Evolutionary conservation across 805 yeast species (phyloP).

Genomic region (Spathaspora boniae): DNA sequence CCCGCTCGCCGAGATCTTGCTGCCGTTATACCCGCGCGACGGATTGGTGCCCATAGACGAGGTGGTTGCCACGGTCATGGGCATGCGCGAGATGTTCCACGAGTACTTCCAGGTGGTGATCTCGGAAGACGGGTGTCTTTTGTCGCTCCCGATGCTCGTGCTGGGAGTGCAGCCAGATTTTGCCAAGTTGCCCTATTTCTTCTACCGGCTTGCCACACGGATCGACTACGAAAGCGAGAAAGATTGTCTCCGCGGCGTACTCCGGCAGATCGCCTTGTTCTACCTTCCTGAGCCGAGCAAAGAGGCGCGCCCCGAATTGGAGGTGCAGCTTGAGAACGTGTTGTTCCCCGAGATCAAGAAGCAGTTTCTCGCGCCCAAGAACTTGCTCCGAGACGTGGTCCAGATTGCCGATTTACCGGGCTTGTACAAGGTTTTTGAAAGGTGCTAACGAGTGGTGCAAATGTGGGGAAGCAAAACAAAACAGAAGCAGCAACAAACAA

Average conservation of each 20-base stretch:
- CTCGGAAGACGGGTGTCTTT: constrained; percentile 32
- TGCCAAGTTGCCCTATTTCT: constrained; percentile 61
- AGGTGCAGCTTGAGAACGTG: constrained; percentile 47
- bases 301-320: no score
- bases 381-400: constrained; percentile 51
- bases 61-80: constrained; percentile 17
- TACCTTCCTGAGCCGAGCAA: constrained; percentile 59
- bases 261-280: constrained; percentile 66
- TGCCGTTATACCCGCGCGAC: constrained; percentile 26
- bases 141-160: constrained; percentile 64
- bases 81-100: constrained; percentile 70
- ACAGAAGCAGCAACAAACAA: no score
- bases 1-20: constrained; percentile 30
- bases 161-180: constrained; percentile 61
- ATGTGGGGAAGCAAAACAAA: no score
- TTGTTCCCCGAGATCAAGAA: constrained; percentile 65
- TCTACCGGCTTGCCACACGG: constrained; percentile 56
- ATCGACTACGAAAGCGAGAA: constrained; percentile 68
- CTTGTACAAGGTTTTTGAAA: constrained; percentile 84
- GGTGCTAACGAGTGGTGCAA: constrained; percentile 62
- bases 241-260: constrained; percentile 61
- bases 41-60: constrained; percentile 13
- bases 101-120: constrained; percentile 72
- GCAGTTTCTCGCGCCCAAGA: constrained; percentile 61
- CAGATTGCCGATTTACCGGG: constrained; percentile 93